Evolutionary conservation across 306 rosid genomes (phyloP).

Genomic region (Hippophae tibetana): DNA sequence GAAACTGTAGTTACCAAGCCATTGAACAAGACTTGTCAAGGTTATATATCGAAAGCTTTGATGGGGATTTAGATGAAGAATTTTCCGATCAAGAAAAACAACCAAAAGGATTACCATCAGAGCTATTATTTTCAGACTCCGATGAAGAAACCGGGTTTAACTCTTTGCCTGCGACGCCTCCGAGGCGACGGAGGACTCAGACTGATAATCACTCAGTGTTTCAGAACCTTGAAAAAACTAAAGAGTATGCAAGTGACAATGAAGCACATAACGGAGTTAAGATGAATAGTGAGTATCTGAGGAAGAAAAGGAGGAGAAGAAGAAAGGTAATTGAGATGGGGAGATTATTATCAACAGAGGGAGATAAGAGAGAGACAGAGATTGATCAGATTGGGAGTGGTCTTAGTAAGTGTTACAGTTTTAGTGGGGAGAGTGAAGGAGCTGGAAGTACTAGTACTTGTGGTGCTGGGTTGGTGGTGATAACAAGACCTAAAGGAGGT

Average conservation of each 20-base stretch:
- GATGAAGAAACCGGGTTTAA: slow-evolving; percentile 41
- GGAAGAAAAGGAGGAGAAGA: slow-evolving; percentile 25
- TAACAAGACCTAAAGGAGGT: slow-evolving; percentile 73
- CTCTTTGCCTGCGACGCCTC: slow-evolving; percentile 58
- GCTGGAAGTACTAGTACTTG: slow-evolving; percentile 11
- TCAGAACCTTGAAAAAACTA: slow-evolving; percentile 6
- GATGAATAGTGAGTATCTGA: slow-evolving; percentile 4
- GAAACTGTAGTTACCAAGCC: neutral
- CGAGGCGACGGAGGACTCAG: slow-evolving; percentile 18
- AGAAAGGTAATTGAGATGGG: slow-evolving; percentile 10
- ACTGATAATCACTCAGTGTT: neutral
- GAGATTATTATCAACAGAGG: too few species aligned
- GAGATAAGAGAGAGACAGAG: too few species aligned
- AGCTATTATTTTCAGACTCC: slow-evolving; percentile 35
- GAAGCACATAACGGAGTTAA: slow-evolving; percentile 20
- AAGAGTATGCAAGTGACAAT: slow-evolving; percentile 56
- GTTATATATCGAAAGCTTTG: slow-evolving; percentile 48
- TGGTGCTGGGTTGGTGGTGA: slow-evolving; percentile 35
- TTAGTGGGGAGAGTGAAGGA: slow-evolving; percentile 17
- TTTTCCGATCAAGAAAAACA: slow-evolving; percentile 13
- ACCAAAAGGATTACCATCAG: slow-evolving; percentile 11
- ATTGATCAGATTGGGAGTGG: too few species aligned
- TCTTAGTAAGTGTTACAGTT: neutral
- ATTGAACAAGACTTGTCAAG: slow-evolving; percentile 19
- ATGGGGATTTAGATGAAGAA: slow-evolving; percentile 40